A percentile compares a stretch with the other conserved stretches of the same genome.
phyloP scores from a whole-genome alignment of 257 asterid genomes.

The Apocynum venetum region DNA sequence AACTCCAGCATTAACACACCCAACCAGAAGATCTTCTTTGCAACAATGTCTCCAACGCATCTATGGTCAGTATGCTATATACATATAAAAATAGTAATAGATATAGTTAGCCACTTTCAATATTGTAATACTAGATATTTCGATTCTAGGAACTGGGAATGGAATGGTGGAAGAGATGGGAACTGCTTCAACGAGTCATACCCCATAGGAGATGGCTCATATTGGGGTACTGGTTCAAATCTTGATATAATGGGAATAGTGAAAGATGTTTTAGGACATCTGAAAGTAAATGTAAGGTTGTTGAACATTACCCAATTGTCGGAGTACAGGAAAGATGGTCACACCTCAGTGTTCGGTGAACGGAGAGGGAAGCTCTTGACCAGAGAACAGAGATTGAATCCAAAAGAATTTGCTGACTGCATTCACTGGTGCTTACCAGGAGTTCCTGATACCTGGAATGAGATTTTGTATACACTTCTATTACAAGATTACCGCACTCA shows the following conservation, averaged over 20 bases:
- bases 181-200: constrained; percentile 73
- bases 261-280: constrained; percentile 33
- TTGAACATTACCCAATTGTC: constrained; percentile 79
- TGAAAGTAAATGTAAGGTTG: constrained; percentile 46
- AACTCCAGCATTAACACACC: constrained; percentile 43
- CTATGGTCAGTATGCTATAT: constrained; percentile 46
- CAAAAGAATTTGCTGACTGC: constrained; percentile 72
- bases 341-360: constrained; percentile 72
- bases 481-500: constrained; percentile 58
- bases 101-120: neutral
- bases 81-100: too few species aligned
- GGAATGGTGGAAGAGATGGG: constrained; percentile 74
- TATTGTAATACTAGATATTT: neutral
- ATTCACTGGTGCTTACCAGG: constrained; percentile 99
- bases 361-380: constrained; percentile 80
- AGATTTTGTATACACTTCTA: constrained; percentile 61
- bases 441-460: constrained; percentile 86
- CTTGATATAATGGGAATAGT: constrained; percentile 65
- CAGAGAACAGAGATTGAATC: constrained; percentile 61
- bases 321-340: constrained; percentile 77
- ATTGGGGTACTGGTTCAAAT: constrained; percentile 86
- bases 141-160: constrained; percentile 83
- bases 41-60: constrained; percentile 86
- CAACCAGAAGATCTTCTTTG: constrained; percentile 62
- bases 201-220: constrained; percentile 53